A percentile compares a stretch with the other conserved stretches of the same genome.
Conservation (phyloP, 1,284 basidiomycete genomes). For the Kwoniella shivajii region DNA sequence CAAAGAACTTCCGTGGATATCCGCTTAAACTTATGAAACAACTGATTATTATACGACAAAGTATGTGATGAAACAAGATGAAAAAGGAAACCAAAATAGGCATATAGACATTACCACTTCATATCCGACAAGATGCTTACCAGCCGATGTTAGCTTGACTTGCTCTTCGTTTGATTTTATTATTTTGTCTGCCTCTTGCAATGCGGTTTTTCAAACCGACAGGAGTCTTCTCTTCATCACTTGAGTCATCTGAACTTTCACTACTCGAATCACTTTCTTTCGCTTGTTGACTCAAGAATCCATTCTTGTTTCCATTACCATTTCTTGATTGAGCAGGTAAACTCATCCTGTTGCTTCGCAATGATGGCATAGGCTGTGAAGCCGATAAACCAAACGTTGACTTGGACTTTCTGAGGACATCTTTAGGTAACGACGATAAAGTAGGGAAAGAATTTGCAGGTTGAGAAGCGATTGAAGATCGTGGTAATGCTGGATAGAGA, state of each 20-base stretch:
- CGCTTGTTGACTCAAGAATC: background rate
- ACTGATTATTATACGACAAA: no score
- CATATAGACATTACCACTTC: background rate
- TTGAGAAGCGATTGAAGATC: background rate
- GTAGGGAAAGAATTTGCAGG: conserved; percentile 10
- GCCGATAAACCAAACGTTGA: background rate
- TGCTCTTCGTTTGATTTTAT: background rate
- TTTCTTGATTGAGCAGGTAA: background rate
- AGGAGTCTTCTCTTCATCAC: conserved; percentile 23
- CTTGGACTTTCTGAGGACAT: conserved; percentile 13
- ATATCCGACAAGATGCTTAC: background rate
- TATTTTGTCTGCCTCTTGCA: conserved; percentile 12
- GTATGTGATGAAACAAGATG: background rate
- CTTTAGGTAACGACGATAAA: conserved; percentile 14
- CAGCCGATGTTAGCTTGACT: background rate
- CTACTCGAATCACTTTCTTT: conserved; percentile 6
- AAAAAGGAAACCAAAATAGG: background rate
- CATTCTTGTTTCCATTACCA: background rate
- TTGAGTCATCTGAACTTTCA: conserved; percentile 11
- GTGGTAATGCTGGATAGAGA: conserved; percentile 1
- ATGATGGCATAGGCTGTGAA: background rate
- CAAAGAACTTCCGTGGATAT: no score
- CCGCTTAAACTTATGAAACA: no score
- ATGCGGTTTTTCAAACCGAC: conserved; percentile 15
- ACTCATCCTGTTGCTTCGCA: background rate